These are phyloP conservation scores for Buddleja alternifolia DNA, from an alignment of 257 asterid genomes.

Conservation along the genomic window DNA sequence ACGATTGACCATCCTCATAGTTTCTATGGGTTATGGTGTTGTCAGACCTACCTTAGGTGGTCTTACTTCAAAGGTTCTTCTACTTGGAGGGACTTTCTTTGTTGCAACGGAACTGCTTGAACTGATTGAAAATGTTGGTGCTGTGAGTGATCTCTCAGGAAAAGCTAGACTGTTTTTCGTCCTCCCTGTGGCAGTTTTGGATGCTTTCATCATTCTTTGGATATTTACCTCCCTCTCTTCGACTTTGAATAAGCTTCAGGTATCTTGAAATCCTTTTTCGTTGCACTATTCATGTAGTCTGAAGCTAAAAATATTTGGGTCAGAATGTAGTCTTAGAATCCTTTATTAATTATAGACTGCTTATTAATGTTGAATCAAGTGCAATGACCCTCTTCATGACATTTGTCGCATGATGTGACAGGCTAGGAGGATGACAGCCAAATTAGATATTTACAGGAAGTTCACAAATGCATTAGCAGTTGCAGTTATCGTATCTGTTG, in stretches of 20 bases:
- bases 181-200: conserved; percentile 74
- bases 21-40: conserved; percentile 76
- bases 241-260: conserved; percentile 77
- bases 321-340: too few relatives aligned
- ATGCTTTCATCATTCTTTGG: conserved; percentile 81
- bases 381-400: neutral
- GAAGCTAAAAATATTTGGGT: too few relatives aligned
- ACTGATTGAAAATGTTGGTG: conserved; percentile 66
- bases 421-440: conserved; percentile 71
- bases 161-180: conserved; percentile 62
- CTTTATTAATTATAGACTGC: too few relatives aligned
- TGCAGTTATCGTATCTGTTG: conserved; percentile 70
- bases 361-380: neutral
- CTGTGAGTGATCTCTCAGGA: conserved; percentile 71
- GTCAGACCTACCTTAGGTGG: conserved; percentile 76
- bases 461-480: conserved; percentile 75
- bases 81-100: conserved; percentile 72
- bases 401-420: conserved; percentile 27
- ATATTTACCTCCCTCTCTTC: conserved; percentile 64
- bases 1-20: conserved; percentile 58
- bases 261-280: conserved; percentile 28
- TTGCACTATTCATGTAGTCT: too few relatives aligned
- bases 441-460: conserved; percentile 71
- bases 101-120: conserved; percentile 66
- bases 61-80: conserved; percentile 65